Conservation (phyloP, 768 basidiomycete genomes). For the Tylopilus plumbeoviolaceoides region DNA sequence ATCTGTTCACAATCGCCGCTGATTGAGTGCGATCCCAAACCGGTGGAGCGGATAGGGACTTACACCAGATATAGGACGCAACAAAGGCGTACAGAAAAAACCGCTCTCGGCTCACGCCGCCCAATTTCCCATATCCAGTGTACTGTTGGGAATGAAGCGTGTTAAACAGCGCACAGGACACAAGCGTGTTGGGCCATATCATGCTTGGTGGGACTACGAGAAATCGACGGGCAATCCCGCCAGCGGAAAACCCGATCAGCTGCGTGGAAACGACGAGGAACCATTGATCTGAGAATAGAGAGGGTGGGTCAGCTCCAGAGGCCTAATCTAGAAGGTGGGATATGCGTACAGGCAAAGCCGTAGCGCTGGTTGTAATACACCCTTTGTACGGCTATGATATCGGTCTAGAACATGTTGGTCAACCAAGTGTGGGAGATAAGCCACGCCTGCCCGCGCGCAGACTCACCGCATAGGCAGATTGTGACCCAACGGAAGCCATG, state of each 20-base stretch:
- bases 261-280: constrained; percentile 73
- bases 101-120: constrained; percentile 67
- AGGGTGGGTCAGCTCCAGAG: neutral
- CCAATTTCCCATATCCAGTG: constrained; percentile 55
- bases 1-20: constrained; percentile 19
- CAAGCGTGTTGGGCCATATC: constrained; percentile 79
- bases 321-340: neutral
- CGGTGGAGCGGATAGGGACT: constrained; percentile 12
- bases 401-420: constrained; percentile 37
- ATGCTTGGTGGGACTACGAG: constrained; percentile 51
- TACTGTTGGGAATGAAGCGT: constrained; percentile 71
- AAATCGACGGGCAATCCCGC: constrained; percentile 71
- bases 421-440: neutral
- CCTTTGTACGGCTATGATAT: constrained; percentile 72
- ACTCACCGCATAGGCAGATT: constrained; percentile 57
- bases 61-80: constrained; percentile 59
- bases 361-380: constrained; percentile 67
- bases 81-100: constrained; percentile 71
- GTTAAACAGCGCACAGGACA: constrained; percentile 73
- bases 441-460: neutral
- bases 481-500: constrained; percentile 57
- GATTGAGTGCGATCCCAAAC: constrained; percentile 8
- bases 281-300: constrained; percentile 58
- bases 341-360: constrained; percentile 50
- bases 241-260: constrained; percentile 80